Evolutionary conservation across 2,329 filamentous ascomycete genomes (phyloP).

Genomic region (Zymoseptoria crescenta): DNA sequence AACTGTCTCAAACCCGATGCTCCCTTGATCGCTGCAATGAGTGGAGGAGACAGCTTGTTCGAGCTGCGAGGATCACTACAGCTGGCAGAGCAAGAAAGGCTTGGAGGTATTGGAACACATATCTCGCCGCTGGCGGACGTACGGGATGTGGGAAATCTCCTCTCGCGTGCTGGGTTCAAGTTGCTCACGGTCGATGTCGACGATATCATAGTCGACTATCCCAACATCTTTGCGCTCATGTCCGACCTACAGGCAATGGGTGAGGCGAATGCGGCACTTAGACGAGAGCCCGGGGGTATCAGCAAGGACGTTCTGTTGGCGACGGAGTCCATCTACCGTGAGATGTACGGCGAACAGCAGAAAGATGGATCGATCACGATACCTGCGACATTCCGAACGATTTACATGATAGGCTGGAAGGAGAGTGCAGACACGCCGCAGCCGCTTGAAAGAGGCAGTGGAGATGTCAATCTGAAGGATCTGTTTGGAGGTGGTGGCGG

Average conservation of each 20-base stretch:
- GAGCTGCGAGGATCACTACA: conserved; percentile 91
- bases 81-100: conserved; percentile 79
- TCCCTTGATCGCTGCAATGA: conserved; percentile 92
- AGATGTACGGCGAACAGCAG: conserved; percentile 68
- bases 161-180: conserved; percentile 85
- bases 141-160: conserved; percentile 76
- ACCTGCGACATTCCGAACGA: conserved; percentile 87
- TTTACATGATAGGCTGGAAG: conserved; percentile 99
- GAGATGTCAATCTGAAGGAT: conserved; percentile 82
- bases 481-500: conserved; percentile 48
- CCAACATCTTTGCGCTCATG: conserved; percentile 84
- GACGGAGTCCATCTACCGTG: conserved; percentile 78
- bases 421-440: conserved; percentile 69
- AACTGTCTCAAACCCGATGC: conserved; percentile 78
- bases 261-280: conserved; percentile 80
- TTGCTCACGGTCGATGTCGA: conserved; percentile 95
- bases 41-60: conserved; percentile 87
- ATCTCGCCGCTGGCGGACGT: conserved; percentile 90
- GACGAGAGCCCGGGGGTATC: conserved; percentile 71
- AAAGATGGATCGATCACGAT: conserved; percentile 54
- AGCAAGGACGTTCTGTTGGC: conserved; percentile 78
- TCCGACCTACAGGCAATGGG: conserved; percentile 93
- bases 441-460: conserved; percentile 75
- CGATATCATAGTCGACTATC: conserved; percentile 93
- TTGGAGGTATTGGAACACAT: conserved; percentile 85